Conservation (phyloP, 345 rosid genomes). For the Eucalyptus pauciflora region DNA sequence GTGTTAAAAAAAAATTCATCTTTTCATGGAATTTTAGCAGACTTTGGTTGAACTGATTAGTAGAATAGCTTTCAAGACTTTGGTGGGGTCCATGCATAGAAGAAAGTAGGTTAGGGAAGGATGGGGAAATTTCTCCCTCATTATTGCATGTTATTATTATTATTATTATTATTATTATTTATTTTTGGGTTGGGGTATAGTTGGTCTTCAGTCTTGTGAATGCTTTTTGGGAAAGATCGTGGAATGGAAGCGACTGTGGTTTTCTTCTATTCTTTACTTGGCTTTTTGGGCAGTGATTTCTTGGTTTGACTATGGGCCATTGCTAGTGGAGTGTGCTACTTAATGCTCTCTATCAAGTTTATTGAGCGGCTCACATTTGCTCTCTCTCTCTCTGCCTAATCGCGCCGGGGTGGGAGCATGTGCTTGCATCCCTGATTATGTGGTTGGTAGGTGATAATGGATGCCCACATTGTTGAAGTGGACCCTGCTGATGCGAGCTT, state of each 20-base stretch:
- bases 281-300: slow-evolving; percentile 13
- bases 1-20: not conserved
- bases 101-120: slow-evolving; percentile 3
- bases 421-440: slow-evolving; percentile 15
- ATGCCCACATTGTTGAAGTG: not conserved
- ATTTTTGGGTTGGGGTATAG: not conserved
- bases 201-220: not conserved
- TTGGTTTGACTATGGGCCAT: slow-evolving; percentile 28
- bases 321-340: slow-evolving; percentile 35
- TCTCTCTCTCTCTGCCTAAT: not conserved
- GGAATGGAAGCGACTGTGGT: not conserved
- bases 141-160: slow-evolving; percentile 6
- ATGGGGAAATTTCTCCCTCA: slow-evolving; percentile 8
- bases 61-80: not conserved
- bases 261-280: not conserved
- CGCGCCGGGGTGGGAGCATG: not conserved
- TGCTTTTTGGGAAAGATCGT: not conserved
- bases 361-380: slow-evolving; percentile 4
- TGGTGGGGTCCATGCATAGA: slow-evolving; percentile 15
- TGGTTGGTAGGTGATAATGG: slow-evolving; percentile 10
- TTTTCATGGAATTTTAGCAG: slow-evolving; percentile 4
- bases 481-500: not conserved
- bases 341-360: slow-evolving; percentile 22
- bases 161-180: not conserved
- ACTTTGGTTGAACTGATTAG: not conserved